Conservation (phyloP, 192 early-diverging fungal species). For the Podila clonocystis region DNA sequence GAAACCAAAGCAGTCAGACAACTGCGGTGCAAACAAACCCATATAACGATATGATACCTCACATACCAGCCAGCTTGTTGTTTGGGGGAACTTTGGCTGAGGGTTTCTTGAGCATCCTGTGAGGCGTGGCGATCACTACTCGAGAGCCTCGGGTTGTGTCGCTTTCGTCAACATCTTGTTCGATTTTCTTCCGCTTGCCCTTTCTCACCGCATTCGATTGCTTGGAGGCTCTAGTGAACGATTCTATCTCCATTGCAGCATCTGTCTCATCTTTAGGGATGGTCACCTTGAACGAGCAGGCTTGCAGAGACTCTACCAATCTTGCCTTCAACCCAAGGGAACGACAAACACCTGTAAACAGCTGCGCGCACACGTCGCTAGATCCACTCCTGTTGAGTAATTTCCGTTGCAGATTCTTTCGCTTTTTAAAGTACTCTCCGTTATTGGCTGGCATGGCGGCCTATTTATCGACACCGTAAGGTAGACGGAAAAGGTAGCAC, state of each 20-base stretch:
- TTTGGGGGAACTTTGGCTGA: slow-evolving; percentile 11
- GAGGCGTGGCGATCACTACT: slow-evolving; percentile 24
- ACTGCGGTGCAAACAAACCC: neutral
- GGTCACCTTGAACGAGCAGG: slow-evolving; percentile 66
- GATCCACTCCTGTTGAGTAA: slow-evolving; percentile 41
- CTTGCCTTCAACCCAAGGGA: slow-evolving; percentile 63
- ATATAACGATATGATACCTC: neutral
- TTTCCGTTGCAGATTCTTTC: slow-evolving; percentile 33
- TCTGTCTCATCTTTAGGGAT: slow-evolving; percentile 38
- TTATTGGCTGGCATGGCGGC: slow-evolving; percentile 17
- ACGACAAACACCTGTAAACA: slow-evolving; percentile 58
- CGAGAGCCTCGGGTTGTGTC: slow-evolving; percentile 48
- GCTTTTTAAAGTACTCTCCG: slow-evolving; percentile 28
- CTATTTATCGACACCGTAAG: neutral
- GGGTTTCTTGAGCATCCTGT: slow-evolving; percentile 9
- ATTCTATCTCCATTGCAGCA: neutral
- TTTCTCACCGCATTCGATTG: neutral
- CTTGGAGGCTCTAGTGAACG: neutral
- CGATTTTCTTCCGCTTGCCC: slow-evolving; percentile 32
- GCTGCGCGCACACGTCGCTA: slow-evolving; percentile 55
- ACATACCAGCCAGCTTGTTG: slow-evolving; percentile 30
- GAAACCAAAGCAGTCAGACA: neutral
- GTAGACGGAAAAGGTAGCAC: neutral
- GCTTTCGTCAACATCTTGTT: slow-evolving; percentile 25
- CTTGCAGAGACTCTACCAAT: slow-evolving; percentile 72